A percentile compares a stretch with the other conserved stretches of the same genome.
phyloP scores from a whole-genome alignment of 106 monocot species.

The Iris macrosiphon region DNA sequence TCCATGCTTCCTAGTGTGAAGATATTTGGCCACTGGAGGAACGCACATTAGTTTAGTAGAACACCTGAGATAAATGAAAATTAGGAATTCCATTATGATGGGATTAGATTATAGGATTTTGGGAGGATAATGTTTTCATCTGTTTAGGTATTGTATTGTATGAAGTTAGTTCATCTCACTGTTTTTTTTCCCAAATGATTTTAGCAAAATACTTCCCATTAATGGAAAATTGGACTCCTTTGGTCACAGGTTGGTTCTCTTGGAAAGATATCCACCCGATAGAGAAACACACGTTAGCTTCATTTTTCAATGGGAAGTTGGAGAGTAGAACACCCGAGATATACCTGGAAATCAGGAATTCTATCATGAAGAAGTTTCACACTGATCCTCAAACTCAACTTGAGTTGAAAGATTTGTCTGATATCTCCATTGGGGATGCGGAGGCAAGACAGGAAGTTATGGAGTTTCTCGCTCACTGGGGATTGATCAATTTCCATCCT shows the following conservation, averaged over 20 bases:
- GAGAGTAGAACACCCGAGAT: slow-evolving; percentile 70
- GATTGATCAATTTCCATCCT: slow-evolving; percentile 97
- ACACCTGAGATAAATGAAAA: no score
- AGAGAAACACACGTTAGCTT: slow-evolving; percentile 65
- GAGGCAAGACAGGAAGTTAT: slow-evolving; percentile 66
- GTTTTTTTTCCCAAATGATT: no score
- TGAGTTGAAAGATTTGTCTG: slow-evolving; percentile 54
- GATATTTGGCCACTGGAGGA: no score
- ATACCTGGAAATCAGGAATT: slow-evolving; percentile 73
- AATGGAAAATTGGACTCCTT: no score
- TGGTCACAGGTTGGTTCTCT: slow-evolving; percentile 95
- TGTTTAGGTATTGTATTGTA: no score
- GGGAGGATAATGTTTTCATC: no score
- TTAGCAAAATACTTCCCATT: no score
- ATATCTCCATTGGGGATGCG: slow-evolving; percentile 44
- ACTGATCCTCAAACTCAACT: slow-evolving; percentile 48
- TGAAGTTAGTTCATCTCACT: no score
- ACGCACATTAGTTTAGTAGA: no score
- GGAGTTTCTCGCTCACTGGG: slow-evolving; percentile 92
- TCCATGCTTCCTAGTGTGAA: no score
- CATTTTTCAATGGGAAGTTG: slow-evolving; percentile 86
- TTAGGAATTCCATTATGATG: no score
- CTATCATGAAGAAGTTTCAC: slow-evolving; percentile 74
- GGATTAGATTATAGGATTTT: no score
- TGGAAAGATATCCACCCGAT: slow-evolving; percentile 74